phyloP scores from a whole-genome alignment of 352 stramenopile genomes.

The Phytophthora sansomeana region DNA sequence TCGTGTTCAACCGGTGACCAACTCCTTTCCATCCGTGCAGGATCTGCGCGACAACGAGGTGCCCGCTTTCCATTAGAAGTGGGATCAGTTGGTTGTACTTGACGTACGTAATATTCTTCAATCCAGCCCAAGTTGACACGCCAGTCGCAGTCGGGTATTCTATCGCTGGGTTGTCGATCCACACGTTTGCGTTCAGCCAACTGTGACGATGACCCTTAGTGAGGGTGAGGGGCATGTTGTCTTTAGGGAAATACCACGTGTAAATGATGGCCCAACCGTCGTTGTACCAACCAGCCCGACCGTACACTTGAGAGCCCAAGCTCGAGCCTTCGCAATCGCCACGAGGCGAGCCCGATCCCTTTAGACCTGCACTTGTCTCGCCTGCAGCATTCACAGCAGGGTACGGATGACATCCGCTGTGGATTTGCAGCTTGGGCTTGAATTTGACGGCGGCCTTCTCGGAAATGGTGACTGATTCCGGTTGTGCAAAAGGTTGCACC shows the following conservation, averaged over 20 bases:
- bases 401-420: slow-evolving; percentile 41
- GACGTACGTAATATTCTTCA: too few species aligned
- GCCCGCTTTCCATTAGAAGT: too few species aligned
- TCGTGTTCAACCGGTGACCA: too few species aligned
- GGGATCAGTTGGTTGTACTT: too few species aligned
- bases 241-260: slow-evolving; percentile 57
- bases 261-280: slow-evolving; percentile 34
- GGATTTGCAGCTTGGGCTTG: slow-evolving; percentile 40
- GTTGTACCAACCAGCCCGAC: slow-evolving; percentile 7
- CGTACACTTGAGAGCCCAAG: slow-evolving; percentile 18
- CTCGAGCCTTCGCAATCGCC: slow-evolving; percentile 2
- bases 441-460: slow-evolving; percentile 39
- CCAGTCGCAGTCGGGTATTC: too few species aligned
- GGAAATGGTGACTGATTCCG: slow-evolving; percentile 12
- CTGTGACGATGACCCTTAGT: slow-evolving; percentile 37
- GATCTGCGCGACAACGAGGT: too few species aligned
- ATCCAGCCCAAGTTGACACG: too few species aligned
- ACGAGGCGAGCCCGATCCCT: neutral
- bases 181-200: slow-evolving; percentile 44
- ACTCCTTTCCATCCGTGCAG: too few species aligned
- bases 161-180: slow-evolving; percentile 37
- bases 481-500: slow-evolving; percentile 17
- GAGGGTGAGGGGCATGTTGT: slow-evolving; percentile 32
- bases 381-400: slow-evolving; percentile 34
- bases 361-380: slow-evolving; percentile 37